Conservation (phyloP, 2,329 filamentous ascomycete genomes). For the Fusarium heterosporum region DNA sequence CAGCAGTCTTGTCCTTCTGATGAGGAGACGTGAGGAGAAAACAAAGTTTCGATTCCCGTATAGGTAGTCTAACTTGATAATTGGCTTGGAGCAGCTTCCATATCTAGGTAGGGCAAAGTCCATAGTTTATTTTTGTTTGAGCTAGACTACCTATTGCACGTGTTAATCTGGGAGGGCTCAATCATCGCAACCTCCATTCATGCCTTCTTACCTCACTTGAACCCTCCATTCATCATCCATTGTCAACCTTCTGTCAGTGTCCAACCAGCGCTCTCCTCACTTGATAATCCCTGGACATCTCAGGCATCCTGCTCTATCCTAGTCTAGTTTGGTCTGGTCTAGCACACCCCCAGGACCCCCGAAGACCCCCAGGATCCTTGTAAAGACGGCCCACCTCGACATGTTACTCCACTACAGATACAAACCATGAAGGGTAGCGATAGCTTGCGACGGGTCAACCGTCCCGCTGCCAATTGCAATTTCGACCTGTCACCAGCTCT, state of each 20-base stretch:
- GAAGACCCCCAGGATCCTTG: constrained; percentile 37
- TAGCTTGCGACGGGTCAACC: constrained; percentile 44
- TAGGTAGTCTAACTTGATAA: not conserved
- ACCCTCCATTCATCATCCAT: constrained; percentile 5
- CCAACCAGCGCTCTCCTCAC: constrained; percentile 17
- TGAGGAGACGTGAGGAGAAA: constrained; percentile 31
- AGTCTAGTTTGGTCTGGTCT: constrained; percentile 23
- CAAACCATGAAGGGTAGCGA: constrained; percentile 45
- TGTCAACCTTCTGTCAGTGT: constrained; percentile 2
- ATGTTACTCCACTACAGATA: constrained; percentile 46
- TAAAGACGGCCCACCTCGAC: constrained; percentile 43
- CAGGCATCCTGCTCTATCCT: constrained; percentile 20
- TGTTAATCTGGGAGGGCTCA: not conserved
- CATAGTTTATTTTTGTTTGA: not conserved
- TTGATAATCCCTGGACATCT: constrained; percentile 29
- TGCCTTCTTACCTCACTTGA: not conserved
- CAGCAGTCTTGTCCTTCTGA: not conserved
- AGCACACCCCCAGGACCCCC: constrained; percentile 1
- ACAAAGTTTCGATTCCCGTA: constrained; percentile 23
- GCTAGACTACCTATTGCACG: constrained; percentile 15
- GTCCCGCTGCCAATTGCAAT: constrained; percentile 46
- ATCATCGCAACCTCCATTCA: not conserved
- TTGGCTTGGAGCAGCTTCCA: constrained; percentile 10
- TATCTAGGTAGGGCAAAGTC: constrained; percentile 17
- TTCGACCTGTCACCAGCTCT: constrained; percentile 39